Base-by-base conservation (phyloP, 306 rosid species). In the Rubus parviflorus region DNA sequence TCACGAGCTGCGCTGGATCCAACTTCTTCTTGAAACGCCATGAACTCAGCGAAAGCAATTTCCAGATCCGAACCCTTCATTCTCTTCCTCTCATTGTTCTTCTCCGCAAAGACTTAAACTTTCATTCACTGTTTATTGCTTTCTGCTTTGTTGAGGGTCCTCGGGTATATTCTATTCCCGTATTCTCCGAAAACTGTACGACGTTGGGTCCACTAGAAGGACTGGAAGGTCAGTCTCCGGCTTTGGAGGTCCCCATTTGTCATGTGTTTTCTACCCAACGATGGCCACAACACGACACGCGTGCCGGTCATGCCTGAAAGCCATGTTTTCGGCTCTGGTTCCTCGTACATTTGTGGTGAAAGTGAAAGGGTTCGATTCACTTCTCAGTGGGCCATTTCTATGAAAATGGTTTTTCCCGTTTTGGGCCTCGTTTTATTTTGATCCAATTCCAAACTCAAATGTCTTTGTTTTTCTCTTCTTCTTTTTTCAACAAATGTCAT, bases 1-100 rank as follows among this genome's bases (percentile, higher is more conserved):
- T 57, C 64, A 35, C 35, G 66, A 72, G 80, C 83, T 14, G 25
- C 37, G 70, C 61, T 71, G 42, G 83, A 83, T 52, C 56, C 69
- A 20, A 54, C 54, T 7, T 42, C 72, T 20, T n/a, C 62, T 63
- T 56, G 68, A 79, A 15, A 56, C 20, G 57, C 52, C 76, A 41
- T 25, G 57, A 69, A 77, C 30, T 70, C 60, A 40, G 61, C 46
- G 2, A 83, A 71, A 35, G 40, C 76, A 71, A 66, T 30, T 20
- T 54, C 75, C 79, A 75, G 48, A 13, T 56, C 22, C 77, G 17
- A n/a, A 73, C 49, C 65, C 41, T 72, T 66, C 49, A 42, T n/a
- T 41, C 6, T 9, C 42, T 9, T 40, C 11, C 71, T 1, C 51
- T 42, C 51, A 66, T 64, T 8, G 7, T 41, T 66, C n/a, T 49